phyloP scores from a whole-genome alignment of 306 rosid genomes.

The Echinosophora koreensis region DNA sequence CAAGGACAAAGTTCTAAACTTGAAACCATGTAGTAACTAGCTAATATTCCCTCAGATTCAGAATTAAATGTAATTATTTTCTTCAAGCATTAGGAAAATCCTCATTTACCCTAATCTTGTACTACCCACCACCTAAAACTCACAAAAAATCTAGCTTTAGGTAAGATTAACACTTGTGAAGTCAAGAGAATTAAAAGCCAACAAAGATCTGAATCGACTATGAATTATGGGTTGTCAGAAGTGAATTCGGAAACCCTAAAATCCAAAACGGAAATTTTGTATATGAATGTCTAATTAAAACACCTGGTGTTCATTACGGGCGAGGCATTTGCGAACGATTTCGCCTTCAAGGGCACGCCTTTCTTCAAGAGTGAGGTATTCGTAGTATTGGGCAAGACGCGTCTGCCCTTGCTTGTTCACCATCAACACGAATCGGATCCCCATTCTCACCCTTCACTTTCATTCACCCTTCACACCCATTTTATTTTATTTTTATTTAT shows the following conservation, averaged over 20 bases:
- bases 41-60: neutral
- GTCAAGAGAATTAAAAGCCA: neutral
- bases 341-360: slow-evolving; percentile 91
- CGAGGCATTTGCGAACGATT: slow-evolving; percentile 95
- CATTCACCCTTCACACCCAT: neutral
- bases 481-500: no score
- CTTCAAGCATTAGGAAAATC: neutral
- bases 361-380: slow-evolving; percentile 86
- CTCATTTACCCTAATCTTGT: neutral
- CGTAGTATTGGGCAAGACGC: slow-evolving; percentile 95
- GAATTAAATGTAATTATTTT: neutral
- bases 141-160: neutral
- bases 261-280: neutral
- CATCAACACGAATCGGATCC: slow-evolving; percentile 94
- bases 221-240: neutral
- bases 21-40: neutral
- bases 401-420: slow-evolving; percentile 97
- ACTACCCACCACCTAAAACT: neutral
- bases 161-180: neutral
- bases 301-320: slow-evolving; percentile 87
- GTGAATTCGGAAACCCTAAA: neutral
- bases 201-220: neutral
- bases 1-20: neutral
- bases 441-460: slow-evolving; percentile 54
- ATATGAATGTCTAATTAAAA: no score